These are phyloP conservation scores for Paraphysoderma sedebokerense DNA, from an alignment of 371 early-diverging fungal species.

Conservation along the genomic window DNA sequence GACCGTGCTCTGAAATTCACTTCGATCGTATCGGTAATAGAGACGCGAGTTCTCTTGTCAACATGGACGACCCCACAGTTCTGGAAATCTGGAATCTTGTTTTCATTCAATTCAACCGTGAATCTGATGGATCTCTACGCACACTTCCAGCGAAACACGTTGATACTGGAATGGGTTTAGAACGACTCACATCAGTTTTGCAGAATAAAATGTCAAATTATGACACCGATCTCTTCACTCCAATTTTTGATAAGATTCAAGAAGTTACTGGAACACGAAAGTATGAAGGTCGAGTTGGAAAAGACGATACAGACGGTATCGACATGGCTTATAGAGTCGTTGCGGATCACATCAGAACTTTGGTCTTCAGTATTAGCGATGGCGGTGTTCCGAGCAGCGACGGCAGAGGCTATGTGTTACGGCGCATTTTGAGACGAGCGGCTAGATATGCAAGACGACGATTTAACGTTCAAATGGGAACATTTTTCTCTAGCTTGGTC, in stretches of 20 bases:
- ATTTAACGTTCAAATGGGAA: conserved; percentile 75
- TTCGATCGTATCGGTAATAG: conserved; percentile 97
- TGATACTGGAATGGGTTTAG: conserved; percentile 99
- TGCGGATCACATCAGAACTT: conserved; percentile 97
- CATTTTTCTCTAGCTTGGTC: conserved; percentile 78
- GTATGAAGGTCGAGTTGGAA: conserved; percentile 75
- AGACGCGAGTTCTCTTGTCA: conserved; percentile 88
- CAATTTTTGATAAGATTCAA: conserved; percentile 71
- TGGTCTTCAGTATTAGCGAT: conserved; percentile 95
- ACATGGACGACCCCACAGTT: conserved; percentile 98
- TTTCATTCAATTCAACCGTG: conserved; percentile 99
- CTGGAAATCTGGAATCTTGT: conserved; percentile 99
- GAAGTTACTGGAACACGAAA: conserved; percentile 65
- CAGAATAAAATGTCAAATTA: conserved; percentile 97
- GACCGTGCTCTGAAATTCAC: conserved; percentile 99
- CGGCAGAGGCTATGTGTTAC: conserved; percentile 98
- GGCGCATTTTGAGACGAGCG: conserved; percentile 96
- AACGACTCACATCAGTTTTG: conserved; percentile 93
- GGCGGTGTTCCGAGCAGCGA: conserved; percentile 94
- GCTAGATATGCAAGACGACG: conserved; percentile 89
- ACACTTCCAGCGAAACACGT: conserved; percentile 93
- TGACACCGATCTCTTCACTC: conserved; percentile 88
- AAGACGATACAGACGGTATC: conserved; percentile 77
- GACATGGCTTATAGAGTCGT: conserved; percentile 98
- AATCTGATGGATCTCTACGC: conserved; percentile 75